Percentiles rank a stretch among this genome's conserved stretches.
These are phyloP conservation scores for Hanseniaspora meyeri DNA, from an alignment of 805 yeast species.

Conservation along the genomic window DNA sequence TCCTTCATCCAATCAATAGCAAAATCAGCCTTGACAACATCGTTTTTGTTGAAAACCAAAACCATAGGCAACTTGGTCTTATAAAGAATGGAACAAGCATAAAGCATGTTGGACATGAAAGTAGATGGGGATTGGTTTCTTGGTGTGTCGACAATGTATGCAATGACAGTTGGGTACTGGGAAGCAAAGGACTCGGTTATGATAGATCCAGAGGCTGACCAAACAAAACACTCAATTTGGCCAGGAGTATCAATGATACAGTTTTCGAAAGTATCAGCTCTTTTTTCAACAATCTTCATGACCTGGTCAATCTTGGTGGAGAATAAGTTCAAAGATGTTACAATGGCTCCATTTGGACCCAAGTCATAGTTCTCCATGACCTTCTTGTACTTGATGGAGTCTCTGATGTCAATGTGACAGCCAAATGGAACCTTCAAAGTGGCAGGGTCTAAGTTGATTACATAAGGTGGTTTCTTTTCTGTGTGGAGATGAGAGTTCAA, in stretches of 20 bases:
- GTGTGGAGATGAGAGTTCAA: constrained; percentile 78
- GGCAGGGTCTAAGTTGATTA: constrained; percentile 91
- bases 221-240: constrained; percentile 93
- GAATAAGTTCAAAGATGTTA: constrained; percentile 82
- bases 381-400: constrained; percentile 85
- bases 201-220: constrained; percentile 96
- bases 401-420: constrained; percentile 89
- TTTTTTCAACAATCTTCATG: constrained; percentile 68
- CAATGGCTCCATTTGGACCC: constrained; percentile 98
- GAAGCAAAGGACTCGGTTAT: constrained; percentile 95
- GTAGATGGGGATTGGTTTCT: constrained; percentile 90
- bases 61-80: constrained; percentile 95
- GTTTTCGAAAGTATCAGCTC: constrained; percentile 43
- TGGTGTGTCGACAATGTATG: constrained; percentile 94
- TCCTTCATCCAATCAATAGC: constrained; percentile 97
- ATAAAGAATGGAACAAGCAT: constrained; percentile 92
- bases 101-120: constrained; percentile 94
- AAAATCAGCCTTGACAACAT: constrained; percentile 69
- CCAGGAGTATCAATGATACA: constrained; percentile 96
- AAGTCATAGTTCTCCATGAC: constrained; percentile 91
- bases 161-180: constrained; percentile 87
- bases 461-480: constrained; percentile 67
- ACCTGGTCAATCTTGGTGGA: constrained; percentile 96
- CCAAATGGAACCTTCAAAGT: constrained; percentile 88
- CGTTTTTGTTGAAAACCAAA: constrained; percentile 90